Evolutionary conservation across 306 rosid species (phyloP).

Genomic region (Neltuma alba): DNA sequence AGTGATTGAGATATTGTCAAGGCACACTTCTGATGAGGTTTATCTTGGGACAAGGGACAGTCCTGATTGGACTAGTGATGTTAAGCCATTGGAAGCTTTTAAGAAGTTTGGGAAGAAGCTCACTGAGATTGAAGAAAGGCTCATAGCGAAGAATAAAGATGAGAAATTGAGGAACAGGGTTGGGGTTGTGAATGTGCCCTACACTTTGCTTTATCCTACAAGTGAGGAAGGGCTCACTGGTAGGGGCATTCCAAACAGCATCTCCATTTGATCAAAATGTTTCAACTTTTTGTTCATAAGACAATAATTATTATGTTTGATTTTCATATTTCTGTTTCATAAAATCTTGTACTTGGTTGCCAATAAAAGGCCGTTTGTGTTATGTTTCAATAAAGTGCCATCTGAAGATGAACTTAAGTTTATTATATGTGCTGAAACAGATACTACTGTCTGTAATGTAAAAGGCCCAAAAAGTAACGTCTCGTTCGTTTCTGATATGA

Average conservation of each 20-base stretch:
- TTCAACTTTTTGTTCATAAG: not conserved
- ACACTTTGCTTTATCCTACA: conserved; percentile 2
- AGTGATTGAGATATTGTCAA: conserved; percentile 61
- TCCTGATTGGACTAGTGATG: conserved; percentile 35
- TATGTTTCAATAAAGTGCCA: too few relatives aligned
- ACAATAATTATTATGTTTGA: not conserved
- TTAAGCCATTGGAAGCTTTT: conserved; percentile 30
- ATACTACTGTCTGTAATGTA: too few relatives aligned
- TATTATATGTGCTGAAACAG: too few relatives aligned
- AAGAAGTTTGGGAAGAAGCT: conserved; percentile 36
- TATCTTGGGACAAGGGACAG: conserved; percentile 57
- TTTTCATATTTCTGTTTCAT: not conserved
- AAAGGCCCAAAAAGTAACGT: too few relatives aligned
- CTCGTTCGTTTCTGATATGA: too few relatives aligned
- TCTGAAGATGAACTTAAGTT: too few relatives aligned
- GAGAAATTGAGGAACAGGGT: conserved; percentile 30
- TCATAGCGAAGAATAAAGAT: conserved; percentile 11
- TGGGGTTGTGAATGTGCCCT: not conserved
- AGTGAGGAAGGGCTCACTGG: not conserved
- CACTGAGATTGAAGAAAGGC: conserved; percentile 27
- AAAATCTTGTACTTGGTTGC: not conserved
- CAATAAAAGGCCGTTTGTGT: too few relatives aligned
- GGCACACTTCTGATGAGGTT: conserved; percentile 64
- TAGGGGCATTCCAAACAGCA: not conserved
- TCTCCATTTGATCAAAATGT: not conserved